Evolutionary conservation across 192 early-diverging fungal species (phyloP).

Genomic region (Coemansia sp.): DNA sequence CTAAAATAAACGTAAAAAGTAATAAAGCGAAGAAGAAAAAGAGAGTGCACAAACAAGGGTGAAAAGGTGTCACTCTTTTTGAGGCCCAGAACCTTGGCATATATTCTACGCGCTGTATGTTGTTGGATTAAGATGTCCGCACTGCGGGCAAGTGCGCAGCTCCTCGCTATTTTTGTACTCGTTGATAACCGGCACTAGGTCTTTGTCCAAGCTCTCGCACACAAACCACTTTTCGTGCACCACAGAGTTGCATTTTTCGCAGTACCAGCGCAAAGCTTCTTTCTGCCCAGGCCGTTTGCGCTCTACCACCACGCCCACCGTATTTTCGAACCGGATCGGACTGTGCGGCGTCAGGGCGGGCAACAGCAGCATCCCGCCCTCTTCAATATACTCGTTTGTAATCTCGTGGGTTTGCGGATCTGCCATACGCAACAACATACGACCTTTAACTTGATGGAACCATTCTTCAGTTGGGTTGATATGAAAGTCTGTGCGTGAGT

Average conservation of each 20-base stretch:
- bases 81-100: not conserved
- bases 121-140: constrained; percentile 62
- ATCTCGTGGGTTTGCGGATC: constrained; percentile 61
- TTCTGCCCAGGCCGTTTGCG: constrained; percentile 72
- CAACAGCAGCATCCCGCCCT: constrained; percentile 96
- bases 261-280: constrained; percentile 95
- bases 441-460: constrained; percentile 95
- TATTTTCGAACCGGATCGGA: constrained; percentile 90
- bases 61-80: too few relatives aligned
- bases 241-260: constrained; percentile 75
- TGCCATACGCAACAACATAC: constrained; percentile 91
- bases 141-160: constrained; percentile 77
- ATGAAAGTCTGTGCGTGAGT: constrained; percentile 95
- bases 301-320: constrained; percentile 96
- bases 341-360: constrained; percentile 94
- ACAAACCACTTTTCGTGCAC: constrained; percentile 91
- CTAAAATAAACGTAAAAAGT: constrained; percentile 2
- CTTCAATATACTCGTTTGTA: constrained; percentile 80
- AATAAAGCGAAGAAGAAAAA: not conserved
- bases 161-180: constrained; percentile 63
- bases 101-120: constrained; percentile 6
- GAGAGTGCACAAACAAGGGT: too few relatives aligned
- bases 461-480: constrained; percentile 98
- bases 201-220: constrained; percentile 84
- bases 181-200: constrained; percentile 91